Base-by-base conservation (phyloP, 352 stramenopile species). In the Phytophthora rubi region DNA sequence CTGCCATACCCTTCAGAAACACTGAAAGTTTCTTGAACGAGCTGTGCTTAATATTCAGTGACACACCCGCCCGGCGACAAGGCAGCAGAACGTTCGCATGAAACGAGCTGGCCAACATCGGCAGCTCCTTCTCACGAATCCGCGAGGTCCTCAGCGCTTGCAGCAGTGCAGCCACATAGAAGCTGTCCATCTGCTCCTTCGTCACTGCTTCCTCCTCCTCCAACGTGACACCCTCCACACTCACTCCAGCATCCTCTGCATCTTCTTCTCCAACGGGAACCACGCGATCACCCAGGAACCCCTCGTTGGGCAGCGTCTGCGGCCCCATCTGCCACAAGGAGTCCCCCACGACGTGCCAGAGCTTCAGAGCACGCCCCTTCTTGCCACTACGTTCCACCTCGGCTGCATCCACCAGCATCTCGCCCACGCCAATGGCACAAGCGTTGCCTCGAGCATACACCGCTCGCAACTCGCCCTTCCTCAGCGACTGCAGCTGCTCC, bases 11-110 rank as follows among this genome's bases (percentile, higher is more conserved):
- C 48, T 83, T 88, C 7, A 96, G 57, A 59, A 95, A 95, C 10
- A 75, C 69, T 0, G 87, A 96, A 4, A 90, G 65, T 64, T 96
- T 94, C 80, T 93, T 94, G 72, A 92, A 92, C 21, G 86, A 90
- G 28, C 75, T 86, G 23, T 89, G 82, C 63, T 96, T 95, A 42
- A 95, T 75, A 37, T 91, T 89, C 51, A 96, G 74, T 10, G 75
- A 79, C 13, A 79, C 63, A 10, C 78, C 83, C 1, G 78, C 85
- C 2, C 80, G 77, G 7, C 89, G 86, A 44, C 74, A 83, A 1
- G 87, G 86, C 15, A 96, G 68, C 28, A 96, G 47, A 8, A 92
- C 73, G 6, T 75, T 85, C 8, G 85, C 72, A 61, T 94, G 83
- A 64, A 96, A 95, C 23, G 77, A 85, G 39, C 81, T 96, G 4